Evolutionary conservation across 2,329 filamentous ascomycete species (phyloP), one percentile per base, ranked within the genome.

Genomic region (Fusarium tjaetaba): DNA sequence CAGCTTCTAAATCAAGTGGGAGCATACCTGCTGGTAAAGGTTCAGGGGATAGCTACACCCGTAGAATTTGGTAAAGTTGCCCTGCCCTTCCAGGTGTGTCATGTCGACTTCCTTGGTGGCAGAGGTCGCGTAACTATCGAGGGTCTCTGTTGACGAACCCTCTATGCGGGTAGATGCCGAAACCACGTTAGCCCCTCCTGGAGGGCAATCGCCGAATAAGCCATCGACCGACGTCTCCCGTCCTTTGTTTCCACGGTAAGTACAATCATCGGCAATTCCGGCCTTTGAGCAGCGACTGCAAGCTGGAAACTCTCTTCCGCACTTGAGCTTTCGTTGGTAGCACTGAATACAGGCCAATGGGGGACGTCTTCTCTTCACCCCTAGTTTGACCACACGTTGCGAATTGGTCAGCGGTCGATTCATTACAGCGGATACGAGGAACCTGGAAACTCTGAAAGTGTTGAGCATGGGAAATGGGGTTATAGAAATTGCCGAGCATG

Each of bases 1-100:
- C n/a, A 16, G 2, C 8, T 6, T 0, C 1, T 15, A 0, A 38
- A 20, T 2, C 0, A 13, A n/a, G 20, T n/a, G 16, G 14, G 11
- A 42, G 24, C 26, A 24, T 42, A 56, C 52, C 36, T 32, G 36
- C 1, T 56, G 52, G 52, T 56, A 56, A 7, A 56, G 52, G 15
- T 56, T 56, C 16, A 56, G 20, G 15, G 52, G 15, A 42, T 56
- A 56, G 16, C 36, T 56, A 15, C 18, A 24, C 14, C 52, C 52
- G 8, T 42, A 56, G 36, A 56, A 56, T 5, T 42, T 56, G 2
- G 52, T 56, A 4, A 16, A 42, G 14, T 18, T 20, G 6, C 20
- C 52, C 2, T 20, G 22, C 4, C 36, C 36, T 42, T 56, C 52
- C 8, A 56, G 2, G 9, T 42, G 52, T 14, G 36, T 55, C 52